Percentiles rank a stretch among this genome's conserved stretches.
phyloP scores from a whole-genome alignment of 495 filamentous ascomycete genomes.

The Trichodelitschia bisporula region DNA sequence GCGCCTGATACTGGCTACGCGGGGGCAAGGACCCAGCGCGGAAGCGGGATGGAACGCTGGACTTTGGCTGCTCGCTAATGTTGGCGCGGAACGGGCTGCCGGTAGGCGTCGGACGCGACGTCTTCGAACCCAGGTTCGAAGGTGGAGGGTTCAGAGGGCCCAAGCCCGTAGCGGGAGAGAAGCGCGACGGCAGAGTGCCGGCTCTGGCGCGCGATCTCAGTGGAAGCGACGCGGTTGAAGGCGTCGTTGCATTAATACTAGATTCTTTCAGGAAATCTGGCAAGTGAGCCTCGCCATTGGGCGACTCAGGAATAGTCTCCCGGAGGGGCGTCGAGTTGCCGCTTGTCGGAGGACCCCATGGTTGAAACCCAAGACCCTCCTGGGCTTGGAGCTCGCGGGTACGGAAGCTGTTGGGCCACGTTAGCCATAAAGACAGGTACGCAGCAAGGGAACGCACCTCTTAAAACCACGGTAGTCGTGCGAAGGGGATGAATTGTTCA shows the following conservation, averaged over 20 bases:
- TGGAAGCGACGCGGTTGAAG: slow-evolving; percentile 24
- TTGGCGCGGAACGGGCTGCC: slow-evolving; percentile 58
- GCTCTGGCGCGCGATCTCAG: slow-evolving; percentile 56
- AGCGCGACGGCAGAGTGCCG: slow-evolving; percentile 88
- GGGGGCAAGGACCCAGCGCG: slow-evolving; percentile 93
- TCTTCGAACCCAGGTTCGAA: slow-evolving; percentile 48
- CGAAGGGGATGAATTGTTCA: slow-evolving; percentile 93
- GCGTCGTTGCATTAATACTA: slow-evolving; percentile 26
- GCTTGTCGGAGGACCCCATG: slow-evolving; percentile 90
- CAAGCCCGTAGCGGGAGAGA: slow-evolving; percentile 33
- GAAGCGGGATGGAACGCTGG: slow-evolving; percentile 61
- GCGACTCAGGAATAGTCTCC: slow-evolving; percentile 90
- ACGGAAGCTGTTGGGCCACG: slow-evolving; percentile 27
- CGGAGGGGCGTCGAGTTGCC: slow-evolving; percentile 87
- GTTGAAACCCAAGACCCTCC: slow-evolving; percentile 65
- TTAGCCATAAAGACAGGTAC: slow-evolving; percentile 65
- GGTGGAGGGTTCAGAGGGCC: slow-evolving; percentile 32
- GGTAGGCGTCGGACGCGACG: slow-evolving; percentile 70
- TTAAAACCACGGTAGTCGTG: too few relatives aligned
- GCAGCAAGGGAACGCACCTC: too few relatives aligned
- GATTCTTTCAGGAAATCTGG: too few relatives aligned
- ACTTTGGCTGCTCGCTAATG: slow-evolving; percentile 26
- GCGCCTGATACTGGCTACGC: slow-evolving; percentile 34
- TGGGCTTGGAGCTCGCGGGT: slow-evolving; percentile 94
- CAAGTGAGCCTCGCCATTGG: slow-evolving; percentile 85